phyloP scores from a whole-genome alignment of 2,329 filamentous ascomycete species.

The Penicillium verrucosum region DNA sequence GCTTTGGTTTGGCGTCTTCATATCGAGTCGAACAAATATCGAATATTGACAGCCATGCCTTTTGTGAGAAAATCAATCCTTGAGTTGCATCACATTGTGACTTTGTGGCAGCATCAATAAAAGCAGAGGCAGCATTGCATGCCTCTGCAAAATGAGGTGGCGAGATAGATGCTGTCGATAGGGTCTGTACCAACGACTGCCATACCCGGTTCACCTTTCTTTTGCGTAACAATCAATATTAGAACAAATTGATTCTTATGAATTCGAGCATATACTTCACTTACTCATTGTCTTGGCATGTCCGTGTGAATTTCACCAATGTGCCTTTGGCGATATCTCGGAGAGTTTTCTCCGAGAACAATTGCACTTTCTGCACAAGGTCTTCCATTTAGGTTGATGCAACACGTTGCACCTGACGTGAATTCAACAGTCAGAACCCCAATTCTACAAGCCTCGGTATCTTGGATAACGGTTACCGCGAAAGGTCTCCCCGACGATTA shows the following conservation, averaged over 20 bases:
- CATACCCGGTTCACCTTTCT: constrained; percentile 38
- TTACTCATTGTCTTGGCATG: constrained; percentile 35
- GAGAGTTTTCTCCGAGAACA: constrained; percentile 35
- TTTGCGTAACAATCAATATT: constrained; percentile 2
- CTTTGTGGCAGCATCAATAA: constrained; percentile 38
- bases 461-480: constrained; percentile 1
- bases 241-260: not conserved
- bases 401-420: constrained; percentile 12
- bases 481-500: constrained; percentile 8
- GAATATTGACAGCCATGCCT: constrained; percentile 42
- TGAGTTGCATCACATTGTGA: constrained; percentile 33
- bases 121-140: constrained; percentile 46
- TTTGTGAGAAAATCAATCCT: constrained; percentile 32
- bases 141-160: constrained; percentile 41
- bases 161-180: constrained; percentile 38
- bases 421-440: constrained; percentile 21
- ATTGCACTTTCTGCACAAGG: constrained; percentile 35
- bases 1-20: constrained; percentile 44
- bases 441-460: constrained; percentile 15
- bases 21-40: constrained; percentile 41
- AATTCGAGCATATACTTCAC: constrained; percentile 6
- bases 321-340: constrained; percentile 35
- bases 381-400: constrained; percentile 28
- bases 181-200: constrained; percentile 42
- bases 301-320: constrained; percentile 32